These are phyloP conservation scores for Schizochytrium sp. DNA, from an alignment of 108 stramenopile genomes.

Conservation along the genomic window DNA sequence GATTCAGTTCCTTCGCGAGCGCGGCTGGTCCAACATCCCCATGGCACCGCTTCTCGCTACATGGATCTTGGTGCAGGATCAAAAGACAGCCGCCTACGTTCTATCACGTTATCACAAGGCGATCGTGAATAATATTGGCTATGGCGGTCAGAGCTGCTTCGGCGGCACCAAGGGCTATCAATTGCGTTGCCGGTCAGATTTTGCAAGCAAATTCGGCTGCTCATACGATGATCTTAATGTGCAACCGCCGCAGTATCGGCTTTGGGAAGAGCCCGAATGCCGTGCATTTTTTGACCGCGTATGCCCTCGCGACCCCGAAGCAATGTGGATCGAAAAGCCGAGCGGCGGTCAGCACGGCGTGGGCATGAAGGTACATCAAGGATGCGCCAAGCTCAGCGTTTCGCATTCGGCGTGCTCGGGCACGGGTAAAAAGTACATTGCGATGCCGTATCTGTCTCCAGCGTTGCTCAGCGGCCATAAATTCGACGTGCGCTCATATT, in stretches of 20 bases:
- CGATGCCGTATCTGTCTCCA: not conserved
- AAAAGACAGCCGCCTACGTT: not conserved
- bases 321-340: constrained; percentile 16
- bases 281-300: not conserved
- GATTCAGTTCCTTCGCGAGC: not conserved
- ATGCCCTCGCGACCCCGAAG: not conserved
- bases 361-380: not conserved
- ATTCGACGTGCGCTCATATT: not conserved
- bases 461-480: not conserved
- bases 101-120: not conserved
- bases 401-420: not conserved
- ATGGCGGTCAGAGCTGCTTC: constrained; percentile 4
- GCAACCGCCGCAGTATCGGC: constrained; percentile 4
- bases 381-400: not conserved
- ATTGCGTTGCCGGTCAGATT: not conserved
- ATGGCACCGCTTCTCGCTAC: not conserved
- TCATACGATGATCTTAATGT: not conserved
- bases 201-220: not conserved
- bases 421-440: not conserved
- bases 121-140: not conserved
- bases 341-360: not conserved
- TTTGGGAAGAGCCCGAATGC: not conserved
- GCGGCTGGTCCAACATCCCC: not conserved
- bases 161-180: constrained; percentile 8
- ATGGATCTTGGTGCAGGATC: constrained; percentile 1